phyloP scores from a whole-genome alignment of 1,139 yeast genomes.

The Debaryomyces robertsiae region DNA sequence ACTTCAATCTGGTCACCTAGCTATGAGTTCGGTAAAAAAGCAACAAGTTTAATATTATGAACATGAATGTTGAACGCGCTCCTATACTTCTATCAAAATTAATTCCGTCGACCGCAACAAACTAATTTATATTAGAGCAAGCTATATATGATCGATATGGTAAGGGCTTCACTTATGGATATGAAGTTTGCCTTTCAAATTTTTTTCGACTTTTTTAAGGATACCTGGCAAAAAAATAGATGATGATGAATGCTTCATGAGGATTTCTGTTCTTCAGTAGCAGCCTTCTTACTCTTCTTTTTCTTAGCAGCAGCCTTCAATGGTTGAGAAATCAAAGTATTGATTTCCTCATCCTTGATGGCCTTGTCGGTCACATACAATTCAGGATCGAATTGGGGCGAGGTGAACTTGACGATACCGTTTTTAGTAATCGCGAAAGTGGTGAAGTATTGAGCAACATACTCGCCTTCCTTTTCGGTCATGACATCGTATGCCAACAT shows the following conservation, averaged over 20 bases:
- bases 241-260: neutral
- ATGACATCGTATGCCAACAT: constrained; percentile 70
- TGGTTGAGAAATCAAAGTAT: constrained; percentile 56
- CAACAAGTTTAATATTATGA: constrained; percentile 1
- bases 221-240: too few species aligned
- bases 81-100: constrained; percentile 2
- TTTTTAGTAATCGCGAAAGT: constrained; percentile 76
- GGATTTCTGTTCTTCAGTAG: constrained; percentile 7
- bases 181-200: too few species aligned
- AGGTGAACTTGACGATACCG: constrained; percentile 69
- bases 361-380: constrained; percentile 60
- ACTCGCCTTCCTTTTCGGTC: constrained; percentile 69
- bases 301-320: constrained; percentile 55
- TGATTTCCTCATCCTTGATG: constrained; percentile 55
- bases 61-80: constrained; percentile 7
- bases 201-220: too few species aligned
- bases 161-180: too few species aligned
- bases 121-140: constrained; percentile 3
- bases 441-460: constrained; percentile 73
- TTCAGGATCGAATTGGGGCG: constrained; percentile 54
- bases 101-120: neutral
- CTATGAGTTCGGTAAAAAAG: neutral
- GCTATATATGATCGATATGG: constrained; percentile 1
- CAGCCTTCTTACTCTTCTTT: constrained; percentile 38
- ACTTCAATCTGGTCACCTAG: neutral